Percentiles rank a stretch among this genome's conserved stretches.
phyloP scores from a whole-genome alignment of 345 rosid genomes.

The Brassica cretica region DNA sequence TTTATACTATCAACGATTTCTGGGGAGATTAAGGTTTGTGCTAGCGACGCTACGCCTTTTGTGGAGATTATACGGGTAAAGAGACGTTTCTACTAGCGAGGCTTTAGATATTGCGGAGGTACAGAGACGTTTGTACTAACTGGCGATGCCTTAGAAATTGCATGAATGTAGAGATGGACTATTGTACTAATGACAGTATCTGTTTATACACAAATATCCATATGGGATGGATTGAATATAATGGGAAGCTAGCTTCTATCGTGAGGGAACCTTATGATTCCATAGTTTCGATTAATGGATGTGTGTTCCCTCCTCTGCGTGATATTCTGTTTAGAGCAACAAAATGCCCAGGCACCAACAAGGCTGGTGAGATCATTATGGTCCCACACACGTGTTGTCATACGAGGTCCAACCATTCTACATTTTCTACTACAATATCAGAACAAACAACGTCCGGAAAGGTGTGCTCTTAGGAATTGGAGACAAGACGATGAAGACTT shows the following conservation, averaged over 20 bases:
- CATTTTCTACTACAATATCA: background rate
- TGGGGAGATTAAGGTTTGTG: too few relatives aligned
- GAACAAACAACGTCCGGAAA: background rate
- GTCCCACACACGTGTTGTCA: background rate
- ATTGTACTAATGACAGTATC: background rate
- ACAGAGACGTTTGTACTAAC: too few relatives aligned
- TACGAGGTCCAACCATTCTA: background rate
- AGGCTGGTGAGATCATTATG: slow-evolving; percentile 1
- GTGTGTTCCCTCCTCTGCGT: background rate
- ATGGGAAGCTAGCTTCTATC: background rate
- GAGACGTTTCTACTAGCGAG: too few relatives aligned
- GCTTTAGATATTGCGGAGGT: too few relatives aligned
- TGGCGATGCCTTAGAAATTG: too few relatives aligned
- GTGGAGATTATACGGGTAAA: too few relatives aligned
- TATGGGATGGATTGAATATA: background rate
- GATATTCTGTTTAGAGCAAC: background rate
- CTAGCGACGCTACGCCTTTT: background rate
- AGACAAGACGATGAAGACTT: background rate
- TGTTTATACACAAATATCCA: background rate
- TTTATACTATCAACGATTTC: too few relatives aligned
- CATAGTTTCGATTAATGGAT: background rate
- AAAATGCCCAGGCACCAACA: background rate
- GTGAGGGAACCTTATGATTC: background rate
- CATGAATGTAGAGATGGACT: too few relatives aligned
- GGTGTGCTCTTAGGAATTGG: background rate